Evolutionary conservation across 768 basidiomycete species (phyloP), one percentile per base, ranked within the genome.

Genomic region (Boletus rufocinnamomeus): DNA sequence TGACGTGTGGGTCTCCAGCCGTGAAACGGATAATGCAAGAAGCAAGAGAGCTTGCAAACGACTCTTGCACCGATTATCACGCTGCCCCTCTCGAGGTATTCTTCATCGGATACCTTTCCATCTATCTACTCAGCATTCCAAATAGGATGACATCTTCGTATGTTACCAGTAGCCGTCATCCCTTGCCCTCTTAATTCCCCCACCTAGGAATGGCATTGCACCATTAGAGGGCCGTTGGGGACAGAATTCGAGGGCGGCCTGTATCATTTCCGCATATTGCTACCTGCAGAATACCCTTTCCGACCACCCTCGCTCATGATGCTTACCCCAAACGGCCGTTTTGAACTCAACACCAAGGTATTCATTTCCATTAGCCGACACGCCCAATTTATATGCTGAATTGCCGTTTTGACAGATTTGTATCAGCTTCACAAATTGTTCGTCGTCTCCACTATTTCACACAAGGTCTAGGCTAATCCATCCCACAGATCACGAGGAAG

Each of bases 21-120:
- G 92, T 97, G 52, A 98, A 98, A 77, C 87, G 96, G 37, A 97
- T 98, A 65, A 90, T 98, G 88, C 93, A 94, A 72, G 96, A 98
- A 74, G 95, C 95, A 5, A 80, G 85, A 59, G 95, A 98, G 69
- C 83, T 98, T 16, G 85, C 88, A 1, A 85, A 83, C 53, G 95
- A 96, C 72, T 86, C 90, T 57, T 87, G 84, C 52, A 87, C 89
- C 1, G 95, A 96, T 69, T 98, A 96, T 69, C 77, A 84, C 55
- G 96, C 95, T 19, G 87, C 76, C 0, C 94, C 78, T 67, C 84
- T 79, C 60, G 95, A 81, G 89, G 94, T 90, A 78, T 79, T 50
- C 46, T 35, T 57, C 57, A 8, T 54, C 37, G 54, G 30, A 32
- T 41, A 21, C 52, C 47, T 53, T 46, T 16, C 27, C 19, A 17